A percentile compares a stretch with the other conserved stretches of the same genome.
phyloP scores from a whole-genome alignment of 768 basidiomycete species.

The Serendipita indica region DNA sequence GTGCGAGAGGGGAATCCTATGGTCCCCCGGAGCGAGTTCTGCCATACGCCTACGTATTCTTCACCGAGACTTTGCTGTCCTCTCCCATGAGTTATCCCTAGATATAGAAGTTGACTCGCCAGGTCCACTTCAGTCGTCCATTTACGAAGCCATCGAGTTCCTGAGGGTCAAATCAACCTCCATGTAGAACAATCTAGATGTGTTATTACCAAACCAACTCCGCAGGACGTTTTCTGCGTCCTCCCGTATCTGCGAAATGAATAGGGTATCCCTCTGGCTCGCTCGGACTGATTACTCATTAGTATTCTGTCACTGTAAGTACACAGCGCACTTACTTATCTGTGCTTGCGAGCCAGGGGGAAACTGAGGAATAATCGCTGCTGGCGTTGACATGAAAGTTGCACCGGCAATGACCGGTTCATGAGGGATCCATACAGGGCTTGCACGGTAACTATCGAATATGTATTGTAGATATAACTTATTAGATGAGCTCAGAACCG shows the following conservation, averaged over 20 bases:
- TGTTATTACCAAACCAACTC: conserved; percentile 50
- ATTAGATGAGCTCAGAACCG: not conserved
- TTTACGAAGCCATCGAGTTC: conserved; percentile 61
- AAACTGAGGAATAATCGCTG: conserved; percentile 30
- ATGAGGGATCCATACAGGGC: not conserved
- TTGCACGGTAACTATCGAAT: too few relatives aligned
- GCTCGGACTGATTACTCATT: conserved; percentile 46
- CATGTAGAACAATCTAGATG: not conserved
- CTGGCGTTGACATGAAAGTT: not conserved
- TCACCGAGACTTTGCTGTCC: conserved; percentile 77
- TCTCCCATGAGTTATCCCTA: conserved; percentile 57
- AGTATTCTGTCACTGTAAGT: conserved; percentile 11
- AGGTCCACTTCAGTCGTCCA: conserved; percentile 76
- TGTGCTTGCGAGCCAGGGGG: conserved; percentile 73
- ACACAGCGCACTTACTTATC: conserved; percentile 45
- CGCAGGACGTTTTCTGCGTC: conserved; percentile 61
- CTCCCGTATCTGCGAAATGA: conserved; percentile 58
- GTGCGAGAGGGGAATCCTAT: conserved; percentile 31
- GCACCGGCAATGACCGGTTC: not conserved
- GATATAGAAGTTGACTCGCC: conserved; percentile 50
- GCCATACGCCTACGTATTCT: conserved; percentile 80
- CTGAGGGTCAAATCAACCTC: conserved; percentile 25
- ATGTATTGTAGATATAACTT: not conserved
- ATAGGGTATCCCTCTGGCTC: conserved; percentile 69
- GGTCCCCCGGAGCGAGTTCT: conserved; percentile 33